A percentile compares a stretch with the other conserved stretches of the same genome.
These are phyloP conservation scores for Fagopyrum homotropicum DNA, from an alignment of 148 eudicot species.

Conservation along the genomic window DNA sequence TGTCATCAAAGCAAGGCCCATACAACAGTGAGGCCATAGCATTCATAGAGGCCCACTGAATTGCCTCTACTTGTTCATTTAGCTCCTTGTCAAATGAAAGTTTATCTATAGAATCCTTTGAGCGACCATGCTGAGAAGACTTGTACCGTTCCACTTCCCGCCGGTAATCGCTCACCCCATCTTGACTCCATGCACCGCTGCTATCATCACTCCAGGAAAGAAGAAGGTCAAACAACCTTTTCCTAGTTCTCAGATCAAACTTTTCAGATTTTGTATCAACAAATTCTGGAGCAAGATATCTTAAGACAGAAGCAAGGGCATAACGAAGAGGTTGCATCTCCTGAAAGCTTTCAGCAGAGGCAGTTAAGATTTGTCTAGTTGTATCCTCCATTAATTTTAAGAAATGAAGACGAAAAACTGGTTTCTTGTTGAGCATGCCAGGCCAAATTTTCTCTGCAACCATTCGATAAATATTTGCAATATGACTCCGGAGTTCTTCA, in stretches of 20 bases:
- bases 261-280: slow-evolving; percentile 95
- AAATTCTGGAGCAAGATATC: slow-evolving; percentile 97
- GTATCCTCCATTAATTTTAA: slow-evolving; percentile 93
- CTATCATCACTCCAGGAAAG: slow-evolving; percentile 92
- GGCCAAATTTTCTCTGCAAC: slow-evolving; percentile 98
- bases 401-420: slow-evolving; percentile 89
- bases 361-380: slow-evolving; percentile 55
- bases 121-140: slow-evolving; percentile 80
- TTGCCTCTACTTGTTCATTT: slow-evolving; percentile 93
- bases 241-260: slow-evolving; percentile 80
- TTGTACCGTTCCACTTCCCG: slow-evolving; percentile 98
- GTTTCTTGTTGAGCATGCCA: slow-evolving; percentile 84
- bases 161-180: slow-evolving; percentile 80
- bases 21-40: slow-evolving; percentile 93
- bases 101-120: slow-evolving; percentile 94
- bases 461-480: slow-evolving; percentile 83
- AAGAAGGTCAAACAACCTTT: slow-evolving; percentile 88
- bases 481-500: slow-evolving; percentile 84
- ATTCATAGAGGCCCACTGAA: slow-evolving; percentile 97
- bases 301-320: slow-evolving; percentile 85
- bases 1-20: slow-evolving; percentile 99
- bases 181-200: slow-evolving; percentile 78
- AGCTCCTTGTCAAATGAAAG: slow-evolving; percentile 91
- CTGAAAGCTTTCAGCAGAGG: slow-evolving; percentile 70
- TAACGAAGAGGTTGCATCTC: slow-evolving; percentile 92